Percentiles rank a stretch among this genome's conserved stretches.
phyloP scores from a whole-genome alignment of 345 rosid genomes.

The Iberis pinnata region DNA sequence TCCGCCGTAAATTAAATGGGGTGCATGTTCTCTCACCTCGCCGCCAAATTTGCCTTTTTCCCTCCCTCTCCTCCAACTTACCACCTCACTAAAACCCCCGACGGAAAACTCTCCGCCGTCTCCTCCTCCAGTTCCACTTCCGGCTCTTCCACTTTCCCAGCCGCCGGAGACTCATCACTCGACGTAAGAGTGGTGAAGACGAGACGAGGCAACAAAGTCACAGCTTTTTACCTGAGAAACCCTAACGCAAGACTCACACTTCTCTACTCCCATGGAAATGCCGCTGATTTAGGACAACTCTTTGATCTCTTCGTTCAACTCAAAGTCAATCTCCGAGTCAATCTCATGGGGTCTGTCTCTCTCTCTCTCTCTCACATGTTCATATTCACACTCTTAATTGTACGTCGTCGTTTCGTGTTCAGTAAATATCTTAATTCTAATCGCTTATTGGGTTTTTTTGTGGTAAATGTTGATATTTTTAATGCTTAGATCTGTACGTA shows the following conservation, averaged over 20 bases:
- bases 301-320: conserved; percentile 97
- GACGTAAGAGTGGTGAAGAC: conserved; percentile 73
- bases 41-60: conserved; percentile 94
- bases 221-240: conserved; percentile 74
- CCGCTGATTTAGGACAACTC: conserved; percentile 98
- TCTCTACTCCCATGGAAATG: conserved; percentile 96
- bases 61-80: conserved; percentile 97
- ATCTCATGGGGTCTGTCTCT: conserved; percentile 76
- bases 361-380: too few relatives aligned
- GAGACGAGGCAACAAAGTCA: conserved; percentile 70
- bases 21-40: conserved; percentile 85
- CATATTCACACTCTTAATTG: background rate
- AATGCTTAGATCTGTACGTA: background rate
- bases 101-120: conserved; percentile 59
- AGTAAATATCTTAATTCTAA: background rate
- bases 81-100: conserved; percentile 54
- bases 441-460: too few relatives aligned
- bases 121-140: conserved; percentile 47
- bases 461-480: background rate
- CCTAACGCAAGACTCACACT: conserved; percentile 89
- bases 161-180: conserved; percentile 60
- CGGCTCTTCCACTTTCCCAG: conserved; percentile 56
- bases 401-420: conserved; percentile 4
- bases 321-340: conserved; percentile 92
- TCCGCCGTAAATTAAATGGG: conserved; percentile 57